Evolutionary conservation across 148 eudicot genomes (phyloP), one percentile per base, ranked within the genome.

Genomic region (Nepenthes gracilis): DNA sequence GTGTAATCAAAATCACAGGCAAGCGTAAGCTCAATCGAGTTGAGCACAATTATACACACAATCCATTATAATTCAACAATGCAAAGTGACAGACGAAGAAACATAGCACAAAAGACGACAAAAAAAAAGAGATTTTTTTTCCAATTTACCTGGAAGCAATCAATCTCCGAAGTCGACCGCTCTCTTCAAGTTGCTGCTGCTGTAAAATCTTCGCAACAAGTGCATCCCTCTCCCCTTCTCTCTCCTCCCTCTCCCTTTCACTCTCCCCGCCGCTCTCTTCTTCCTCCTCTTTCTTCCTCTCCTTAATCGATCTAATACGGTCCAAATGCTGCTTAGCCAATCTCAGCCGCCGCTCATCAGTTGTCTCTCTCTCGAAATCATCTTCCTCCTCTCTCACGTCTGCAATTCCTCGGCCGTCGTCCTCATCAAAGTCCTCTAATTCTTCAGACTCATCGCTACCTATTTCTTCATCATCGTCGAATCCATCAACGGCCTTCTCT

Each of bases 171-270:
- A 70, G 67, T 2, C 97, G 85, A 1, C 99, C 99, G 35, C 92
- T 94, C 10, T 89, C 97, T 52, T 88, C 97, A 8, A 89, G 74
- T 67, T 94, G 96, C 68, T 89, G 75, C 51, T 86, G 77, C 72
- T 72, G 72, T 81, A 94, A 78, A 60, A 70, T 75, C 67, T 81
- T 67, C 1, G 78, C 86, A 50, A 86, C 82, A 23, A 61, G 74
- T 2, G 97, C 74, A 68, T 93, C 95, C 56, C 83, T 83, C 49
- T 68, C 66, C 3, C 78, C 86, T 43, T 66, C 86, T 48, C 61
- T 73, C 47, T 71, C 94, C 33, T 65, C 74, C 56, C 60, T 67
- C 0, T 75, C 90, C 9, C 40, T 64, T 3, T 47, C 74, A 33
- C 43, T 74, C 1, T 58, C 70, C 12, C 63, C 82, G 12, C 66